Evolutionary conservation across 2,329 filamentous ascomycete species (phyloP), one percentile per base, ranked within the genome.

Genomic region (Ophiostoma angusticollis): DNA sequence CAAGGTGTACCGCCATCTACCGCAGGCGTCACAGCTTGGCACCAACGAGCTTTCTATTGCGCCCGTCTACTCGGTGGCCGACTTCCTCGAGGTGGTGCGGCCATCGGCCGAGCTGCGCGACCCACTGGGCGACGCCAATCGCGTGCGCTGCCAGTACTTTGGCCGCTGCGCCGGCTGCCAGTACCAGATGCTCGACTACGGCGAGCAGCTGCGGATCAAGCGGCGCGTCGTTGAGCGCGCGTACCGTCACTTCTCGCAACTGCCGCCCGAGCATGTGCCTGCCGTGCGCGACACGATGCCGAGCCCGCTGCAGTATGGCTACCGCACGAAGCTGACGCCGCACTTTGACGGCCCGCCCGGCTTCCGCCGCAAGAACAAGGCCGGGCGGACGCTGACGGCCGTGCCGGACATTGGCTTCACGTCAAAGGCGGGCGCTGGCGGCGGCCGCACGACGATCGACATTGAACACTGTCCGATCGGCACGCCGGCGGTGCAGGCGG

Each of bases 401-500:
- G 69, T 82, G 4, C 91, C 91, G 0, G 72, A 80, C 3, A 84
- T 96, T 49, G 91, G 91, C 8, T 98, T 93, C 62, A 91, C 85
- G 70, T 68, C 72, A 46, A 96, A 95, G 60, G 42, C 38, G n/a
- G 41, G 41, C 22, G 36, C 23, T 25, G 40, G 37, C 36, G 84
- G 83, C n/a, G 74, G 73, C 34, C 70, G 79, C 41, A 69, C 69
- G 45, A 87, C 87, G 3, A 65, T 98, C 46, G 91, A 98, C 54
- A 96, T 98, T 47, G 91, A 98, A 58, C 87, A 96, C 56, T 98
- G 91, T 50, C 91, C 91, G 6, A 93, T 98, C 45, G 91, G 84
- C 36, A 98, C 91, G 2, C 78, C 84, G 22, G 82, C 83, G 27
- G 80, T 98, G 13, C 73, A 84, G 19, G 68, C 73, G 47, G 91